Percentiles rank a stretch among this genome's conserved stretches.
phyloP scores from a whole-genome alignment of 371 early-diverging fungal species.

The Mortierella sp. region DNA sequence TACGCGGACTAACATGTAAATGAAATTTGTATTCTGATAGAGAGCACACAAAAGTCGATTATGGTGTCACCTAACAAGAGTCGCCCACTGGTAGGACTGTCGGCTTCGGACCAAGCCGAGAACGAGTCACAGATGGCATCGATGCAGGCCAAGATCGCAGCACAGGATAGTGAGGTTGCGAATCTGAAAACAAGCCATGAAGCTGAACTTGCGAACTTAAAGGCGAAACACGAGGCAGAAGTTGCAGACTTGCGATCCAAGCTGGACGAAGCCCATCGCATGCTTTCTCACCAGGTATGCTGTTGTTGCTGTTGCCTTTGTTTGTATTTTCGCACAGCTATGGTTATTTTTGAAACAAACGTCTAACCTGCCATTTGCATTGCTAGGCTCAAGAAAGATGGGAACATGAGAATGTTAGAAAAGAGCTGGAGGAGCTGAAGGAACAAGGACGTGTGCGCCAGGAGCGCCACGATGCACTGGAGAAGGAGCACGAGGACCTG shows the following conservation, averaged over 20 bases:
- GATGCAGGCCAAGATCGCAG: slow-evolving; percentile 34
- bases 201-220: neutral
- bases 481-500: slow-evolving; percentile 94
- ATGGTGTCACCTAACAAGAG: slow-evolving; percentile 32
- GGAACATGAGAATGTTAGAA: slow-evolving; percentile 17
- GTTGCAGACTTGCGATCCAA: slow-evolving; percentile 47
- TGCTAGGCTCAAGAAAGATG: slow-evolving; percentile 36
- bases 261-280: slow-evolving; percentile 29
- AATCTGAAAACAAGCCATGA: slow-evolving; percentile 45
- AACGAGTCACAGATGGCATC: slow-evolving; percentile 57
- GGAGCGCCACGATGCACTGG: slow-evolving; percentile 63
- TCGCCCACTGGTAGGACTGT: slow-evolving; percentile 8
- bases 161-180: slow-evolving; percentile 56
- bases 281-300: slow-evolving; percentile 27
- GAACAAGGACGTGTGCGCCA: slow-evolving; percentile 57
- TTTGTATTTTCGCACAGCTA: neutral
- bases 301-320: neutral
- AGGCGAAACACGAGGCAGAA: slow-evolving; percentile 26
- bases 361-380: too few relatives aligned
- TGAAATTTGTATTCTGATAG: slow-evolving; percentile 8
- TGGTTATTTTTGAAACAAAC: neutral
- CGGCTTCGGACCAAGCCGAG: slow-evolving; percentile 26
- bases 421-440: slow-evolving; percentile 56
- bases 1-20: neutral
- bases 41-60: slow-evolving; percentile 51